Base-by-base conservation (phyloP, 768 basidiomycete genomes). In the Termitomyces sp. region DNA sequence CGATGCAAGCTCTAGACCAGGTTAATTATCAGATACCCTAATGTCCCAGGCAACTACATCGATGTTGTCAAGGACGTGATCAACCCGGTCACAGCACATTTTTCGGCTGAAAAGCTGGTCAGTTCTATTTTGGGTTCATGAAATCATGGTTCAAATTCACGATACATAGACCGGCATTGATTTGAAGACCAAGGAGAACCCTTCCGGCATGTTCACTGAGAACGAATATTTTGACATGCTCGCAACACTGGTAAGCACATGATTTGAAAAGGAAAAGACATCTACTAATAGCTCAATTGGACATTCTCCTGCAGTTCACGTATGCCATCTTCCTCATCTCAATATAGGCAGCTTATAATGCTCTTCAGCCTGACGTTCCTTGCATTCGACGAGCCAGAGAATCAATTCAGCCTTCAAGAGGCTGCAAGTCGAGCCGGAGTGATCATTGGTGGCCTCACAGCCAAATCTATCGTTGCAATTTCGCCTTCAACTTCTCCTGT, bases 221-320 rank as follows among this genome's bases (percentile, higher is more conserved):
- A 72, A 80, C 38, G 81, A 84, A 65, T 59, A 81, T 11, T 82
- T 77, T 61, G 77, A 80, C 42, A 80, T 81, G 76, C 68, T 81
- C 18, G 40, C 71, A 3, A 68, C 66, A 7, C 65, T 78, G 12
- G 77, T 77, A 63, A 50, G 74, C 63, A 16, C 20, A 20, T 35
- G 18, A 1, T 15, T 28, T n/a, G n/a, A n/a, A n/a, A n/a, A n/a
- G n/a, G 28, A 28, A 16, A 38, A 15, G 38, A 36, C 18, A 11
- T 54, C 28, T 2, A 28, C 11, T 32, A 18, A 28, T 13, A 12
- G 4, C 11, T 36, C 15, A 16, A 2, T 38, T 36, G 11, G 2
- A 16, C 13, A 7, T 15, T 50, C 46, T 33, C 38, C 35, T 4
- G 1, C 55, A 66, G 63, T 66, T 55, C 46, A 61, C 55, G 63